These are phyloP conservation scores for Penicillium soppii DNA, from an alignment of 495 filamentous ascomycete genomes.

Conservation along the genomic window DNA sequence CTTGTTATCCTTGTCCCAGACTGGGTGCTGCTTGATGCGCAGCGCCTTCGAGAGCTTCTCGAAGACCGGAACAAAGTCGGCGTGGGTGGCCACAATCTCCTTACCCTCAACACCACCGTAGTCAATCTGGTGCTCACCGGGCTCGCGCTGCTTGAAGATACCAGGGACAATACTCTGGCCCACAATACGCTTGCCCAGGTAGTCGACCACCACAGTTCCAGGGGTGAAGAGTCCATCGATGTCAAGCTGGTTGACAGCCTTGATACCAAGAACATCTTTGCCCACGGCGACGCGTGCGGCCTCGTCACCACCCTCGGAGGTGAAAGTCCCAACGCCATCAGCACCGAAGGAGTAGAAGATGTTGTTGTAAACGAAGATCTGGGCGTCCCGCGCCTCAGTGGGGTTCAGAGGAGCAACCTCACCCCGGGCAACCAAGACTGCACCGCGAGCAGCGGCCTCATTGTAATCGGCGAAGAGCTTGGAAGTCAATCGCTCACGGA, in stretches of 20 bases:
- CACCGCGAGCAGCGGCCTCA: constrained; percentile 89
- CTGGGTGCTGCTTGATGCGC: constrained; percentile 88
- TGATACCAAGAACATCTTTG: constrained; percentile 93
- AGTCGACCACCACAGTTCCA: constrained; percentile 95
- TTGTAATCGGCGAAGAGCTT: constrained; percentile 98
- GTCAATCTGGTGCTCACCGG: constrained; percentile 96
- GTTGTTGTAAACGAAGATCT: constrained; percentile 99
- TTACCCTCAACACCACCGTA: constrained; percentile 98
- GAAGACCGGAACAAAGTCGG: constrained; percentile 81
- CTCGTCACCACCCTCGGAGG: constrained; percentile 93
- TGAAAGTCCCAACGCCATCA: constrained; percentile 96
- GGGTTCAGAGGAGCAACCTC: constrained; percentile 97
- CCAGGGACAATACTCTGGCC: constrained; percentile 98
- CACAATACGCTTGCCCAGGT: constrained; percentile 94
- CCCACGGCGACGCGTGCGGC: constrained; percentile 94
- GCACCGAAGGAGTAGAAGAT: constrained; percentile 99
- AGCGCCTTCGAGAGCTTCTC: constrained; percentile 85
- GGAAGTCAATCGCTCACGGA: constrained; percentile 87
- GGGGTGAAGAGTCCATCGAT: constrained; percentile 92
- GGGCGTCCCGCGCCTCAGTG: constrained; percentile 86
- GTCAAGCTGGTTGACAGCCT: constrained; percentile 93
- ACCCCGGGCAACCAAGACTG: constrained; percentile 87
- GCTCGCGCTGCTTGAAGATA: constrained; percentile 98
- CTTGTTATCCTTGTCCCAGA: constrained; percentile 96
- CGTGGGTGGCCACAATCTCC: constrained; percentile 87